Base-by-base conservation (phyloP, 2,329 filamentous ascomycete genomes). In the Xylariaceae sp. region DNA sequence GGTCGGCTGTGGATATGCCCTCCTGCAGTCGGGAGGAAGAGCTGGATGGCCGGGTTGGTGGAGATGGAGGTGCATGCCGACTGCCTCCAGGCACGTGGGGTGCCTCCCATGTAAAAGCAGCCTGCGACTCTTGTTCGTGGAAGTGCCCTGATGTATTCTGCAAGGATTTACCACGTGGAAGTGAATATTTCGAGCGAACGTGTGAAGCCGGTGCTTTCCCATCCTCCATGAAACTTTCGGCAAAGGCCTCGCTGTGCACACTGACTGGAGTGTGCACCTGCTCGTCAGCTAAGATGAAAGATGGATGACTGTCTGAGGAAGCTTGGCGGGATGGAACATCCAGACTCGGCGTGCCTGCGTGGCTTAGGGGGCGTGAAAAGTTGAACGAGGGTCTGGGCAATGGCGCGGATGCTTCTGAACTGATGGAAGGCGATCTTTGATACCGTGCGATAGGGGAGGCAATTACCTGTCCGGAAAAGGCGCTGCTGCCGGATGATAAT, bases 331-430 rank as follows among this genome's bases (percentile, higher is more conserved):
- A 69, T 33, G 79, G 78, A 30, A 66, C 60, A n/a, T 83, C 76
- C 50, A 73, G 65, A 31, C 55, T 65, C 12, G 77, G 76, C 9
- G 74, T 80, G 45, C 78, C 79, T 44, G 80, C 76, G 56, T 83
- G 74, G 61, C 90, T 96, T 44, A 94, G 66, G 0, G 92, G 92
- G 30, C 92, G 77, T 1, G 92, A 97, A 61, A 97, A 97, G 63
- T 98, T 97, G 65, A 94, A 90, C 0, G 85, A 79, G 1, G 88
- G 85, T 12, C 83, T 76, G 9, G 82, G 78, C 24, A 88, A 56
- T 8, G 61, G 73, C 31, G 74, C 73, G 2, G 88, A 94, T 35
- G 78, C 76, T 46, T 95, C 87, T 1, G 90, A 97, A 45, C 81
- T 81, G 26, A 87, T 74, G 0, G 92, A 97, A 2, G 88, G 88